Percentiles rank a stretch among this genome's conserved stretches.
phyloP scores from a whole-genome alignment of 306 rosid species.

The Cyclanthera cordifolia region DNA sequence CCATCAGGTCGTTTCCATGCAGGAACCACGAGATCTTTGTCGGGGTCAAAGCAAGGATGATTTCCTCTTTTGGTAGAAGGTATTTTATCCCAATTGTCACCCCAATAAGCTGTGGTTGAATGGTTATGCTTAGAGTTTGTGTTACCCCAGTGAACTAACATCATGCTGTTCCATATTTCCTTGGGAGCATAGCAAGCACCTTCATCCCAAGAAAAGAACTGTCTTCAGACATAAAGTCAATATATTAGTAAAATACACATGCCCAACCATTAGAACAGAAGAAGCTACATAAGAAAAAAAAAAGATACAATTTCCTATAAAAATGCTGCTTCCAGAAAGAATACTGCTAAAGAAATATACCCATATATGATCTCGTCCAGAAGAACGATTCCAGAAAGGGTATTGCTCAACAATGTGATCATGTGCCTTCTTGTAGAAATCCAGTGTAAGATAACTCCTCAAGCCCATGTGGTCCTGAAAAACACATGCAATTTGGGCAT shows the following conservation, averaged over 20 bases:
- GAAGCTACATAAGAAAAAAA: no score
- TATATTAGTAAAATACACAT: slow-evolving; percentile 24
- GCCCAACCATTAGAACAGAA: no score
- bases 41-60: slow-evolving; percentile 91
- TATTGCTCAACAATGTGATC: slow-evolving; percentile 60
- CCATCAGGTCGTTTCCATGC: slow-evolving; percentile 90
- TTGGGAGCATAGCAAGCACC: slow-evolving; percentile 99
- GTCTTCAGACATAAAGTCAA: slow-evolving; percentile 39
- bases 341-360: slow-evolving; percentile 24
- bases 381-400: slow-evolving; percentile 76
- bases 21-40: slow-evolving; percentile 93
- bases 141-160: slow-evolving; percentile 99
- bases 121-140: slow-evolving; percentile 76
- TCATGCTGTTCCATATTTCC: slow-evolving; percentile 97
- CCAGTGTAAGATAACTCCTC: slow-evolving; percentile 92
- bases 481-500: slow-evolving; percentile 9
- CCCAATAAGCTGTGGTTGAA: slow-evolving; percentile 96
- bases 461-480: slow-evolving; percentile 66
- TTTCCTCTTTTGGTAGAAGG: slow-evolving; percentile 55
- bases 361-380: slow-evolving; percentile 96
- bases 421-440: slow-evolving; percentile 62
- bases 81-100: slow-evolving; percentile 76
- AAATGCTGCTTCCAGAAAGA: slow-evolving; percentile 5
- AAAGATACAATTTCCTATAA: background rate
- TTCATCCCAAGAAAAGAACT: slow-evolving; percentile 99